Evolutionary conservation across 2,329 filamentous ascomycete species (phyloP).

Genomic region (Exutisphaerella laricina): DNA sequence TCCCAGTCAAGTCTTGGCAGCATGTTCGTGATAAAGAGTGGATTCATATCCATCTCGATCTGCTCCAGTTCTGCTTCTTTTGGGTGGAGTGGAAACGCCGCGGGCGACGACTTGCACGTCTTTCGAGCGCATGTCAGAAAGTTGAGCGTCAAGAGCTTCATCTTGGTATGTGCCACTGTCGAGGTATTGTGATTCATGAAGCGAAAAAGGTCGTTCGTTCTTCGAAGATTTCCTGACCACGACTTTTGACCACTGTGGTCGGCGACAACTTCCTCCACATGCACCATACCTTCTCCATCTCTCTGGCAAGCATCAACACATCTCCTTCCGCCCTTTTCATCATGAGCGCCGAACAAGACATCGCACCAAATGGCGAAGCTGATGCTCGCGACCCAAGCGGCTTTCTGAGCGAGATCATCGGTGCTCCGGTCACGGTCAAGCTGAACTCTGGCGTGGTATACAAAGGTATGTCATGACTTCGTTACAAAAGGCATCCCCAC

Average conservation of each 20-base stretch:
- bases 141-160: constrained; percentile 95
- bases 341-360: constrained; percentile 22
- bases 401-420: constrained; percentile 91
- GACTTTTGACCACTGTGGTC: too few species aligned
- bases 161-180: constrained; percentile 41
- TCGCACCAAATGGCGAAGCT: constrained; percentile 29
- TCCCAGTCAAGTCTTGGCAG: constrained; percentile 85
- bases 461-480: constrained; percentile 71
- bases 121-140: constrained; percentile 96
- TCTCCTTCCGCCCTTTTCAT: too few species aligned
- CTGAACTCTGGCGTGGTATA: constrained; percentile 98
- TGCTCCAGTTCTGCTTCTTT: constrained; percentile 86
- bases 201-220: too few species aligned
- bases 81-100: constrained; percentile 86
- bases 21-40: constrained; percentile 75
- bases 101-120: constrained; percentile 74
- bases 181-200: too few species aligned
- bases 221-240: too few species aligned
- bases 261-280: too few species aligned
- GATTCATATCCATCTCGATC: constrained; percentile 74
- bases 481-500: too few species aligned
- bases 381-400: constrained; percentile 89
- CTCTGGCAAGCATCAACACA: constrained; percentile 1
- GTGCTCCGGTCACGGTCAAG: constrained; percentile 90
- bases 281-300: too few species aligned